phyloP scores from a whole-genome alignment of 495 filamentous ascomycete genomes.

The Penicillium goetzii region DNA sequence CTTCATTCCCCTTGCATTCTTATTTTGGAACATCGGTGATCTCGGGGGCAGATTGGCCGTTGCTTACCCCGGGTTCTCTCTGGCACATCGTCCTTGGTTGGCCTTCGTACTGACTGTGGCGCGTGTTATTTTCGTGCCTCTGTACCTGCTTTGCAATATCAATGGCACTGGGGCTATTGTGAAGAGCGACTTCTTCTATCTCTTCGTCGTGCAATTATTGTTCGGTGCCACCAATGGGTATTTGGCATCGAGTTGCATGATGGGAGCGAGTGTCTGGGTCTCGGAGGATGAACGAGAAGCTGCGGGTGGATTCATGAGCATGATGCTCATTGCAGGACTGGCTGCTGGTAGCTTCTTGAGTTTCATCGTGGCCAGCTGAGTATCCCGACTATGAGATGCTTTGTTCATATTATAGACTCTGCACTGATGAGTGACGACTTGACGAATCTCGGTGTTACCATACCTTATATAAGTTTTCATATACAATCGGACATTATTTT shows the following conservation, averaged over 20 bases:
- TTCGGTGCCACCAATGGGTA: constrained; percentile 89
- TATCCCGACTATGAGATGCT: not conserved
- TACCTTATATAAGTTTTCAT: not conserved
- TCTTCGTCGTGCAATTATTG: constrained; percentile 76
- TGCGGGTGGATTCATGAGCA: constrained; percentile 90
- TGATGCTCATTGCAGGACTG: constrained; percentile 82
- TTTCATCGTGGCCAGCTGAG: constrained; percentile 65
- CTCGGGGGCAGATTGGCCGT: constrained; percentile 74
- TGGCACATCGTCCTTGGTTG: constrained; percentile 61
- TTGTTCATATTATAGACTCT: constrained; percentile 1
- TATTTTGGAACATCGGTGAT: constrained; percentile 94
- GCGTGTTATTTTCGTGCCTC: constrained; percentile 73
- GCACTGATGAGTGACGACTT: not conserved
- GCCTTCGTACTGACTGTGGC: constrained; percentile 67
- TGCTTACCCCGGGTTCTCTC: constrained; percentile 60
- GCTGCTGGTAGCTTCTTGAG: constrained; percentile 85
- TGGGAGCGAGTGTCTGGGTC: constrained; percentile 81
- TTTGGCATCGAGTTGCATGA: constrained; percentile 84
- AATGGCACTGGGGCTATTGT: constrained; percentile 68
- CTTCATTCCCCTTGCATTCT: constrained; percentile 89
- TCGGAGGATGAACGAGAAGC: constrained; percentile 80
- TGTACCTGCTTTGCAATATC: constrained; percentile 90
- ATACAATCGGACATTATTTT: not conserved
- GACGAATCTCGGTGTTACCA: not conserved
- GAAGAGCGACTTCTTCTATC: constrained; percentile 82